These are phyloP conservation scores for Austropuccinia psidii DNA, from an alignment of 1,284 basidiomycete genomes.

Conservation along the genomic window DNA sequence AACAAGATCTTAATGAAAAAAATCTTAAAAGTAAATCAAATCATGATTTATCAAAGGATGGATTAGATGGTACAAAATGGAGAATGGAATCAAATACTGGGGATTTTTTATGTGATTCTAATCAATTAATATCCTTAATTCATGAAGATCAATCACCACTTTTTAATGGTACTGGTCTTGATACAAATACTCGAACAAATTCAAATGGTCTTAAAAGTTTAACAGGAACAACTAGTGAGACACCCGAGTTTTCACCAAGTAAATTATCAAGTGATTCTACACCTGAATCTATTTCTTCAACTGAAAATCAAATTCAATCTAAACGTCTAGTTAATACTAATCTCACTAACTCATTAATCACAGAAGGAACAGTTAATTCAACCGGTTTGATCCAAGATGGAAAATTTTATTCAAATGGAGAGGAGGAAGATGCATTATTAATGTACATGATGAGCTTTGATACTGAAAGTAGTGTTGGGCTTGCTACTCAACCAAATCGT, in stretches of 20 bases:
- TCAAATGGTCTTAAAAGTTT: background rate
- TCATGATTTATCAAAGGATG: background rate
- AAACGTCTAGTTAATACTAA: constrained; percentile 1
- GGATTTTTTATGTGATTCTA: constrained; percentile 15
- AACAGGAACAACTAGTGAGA: constrained; percentile 13
- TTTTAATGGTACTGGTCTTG: background rate
- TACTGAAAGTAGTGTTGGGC: constrained; percentile 11
- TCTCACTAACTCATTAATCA: background rate
- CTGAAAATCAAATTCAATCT: constrained; percentile 3
- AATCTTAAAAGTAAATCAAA: too few species aligned
- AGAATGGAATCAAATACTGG: background rate
- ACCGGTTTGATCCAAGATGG: constrained; percentile 7
- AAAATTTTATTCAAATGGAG: constrained; percentile 7
- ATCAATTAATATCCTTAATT: background rate
- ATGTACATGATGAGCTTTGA: constrained; percentile 20
- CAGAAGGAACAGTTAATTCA: background rate
- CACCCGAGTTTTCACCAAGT: constrained; percentile 32
- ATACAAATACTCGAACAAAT: background rate
- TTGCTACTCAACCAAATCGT: background rate
- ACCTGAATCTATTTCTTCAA: constrained; percentile 22
- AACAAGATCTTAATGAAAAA: background rate
- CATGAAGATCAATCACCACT: constrained; percentile 9
- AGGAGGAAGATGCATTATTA: constrained; percentile 14
- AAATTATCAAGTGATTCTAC: constrained; percentile 32
- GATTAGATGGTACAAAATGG: background rate